Conservation (phyloP, 2,329 filamentous ascomycete genomes). For the Ceratocystis papillata region DNA sequence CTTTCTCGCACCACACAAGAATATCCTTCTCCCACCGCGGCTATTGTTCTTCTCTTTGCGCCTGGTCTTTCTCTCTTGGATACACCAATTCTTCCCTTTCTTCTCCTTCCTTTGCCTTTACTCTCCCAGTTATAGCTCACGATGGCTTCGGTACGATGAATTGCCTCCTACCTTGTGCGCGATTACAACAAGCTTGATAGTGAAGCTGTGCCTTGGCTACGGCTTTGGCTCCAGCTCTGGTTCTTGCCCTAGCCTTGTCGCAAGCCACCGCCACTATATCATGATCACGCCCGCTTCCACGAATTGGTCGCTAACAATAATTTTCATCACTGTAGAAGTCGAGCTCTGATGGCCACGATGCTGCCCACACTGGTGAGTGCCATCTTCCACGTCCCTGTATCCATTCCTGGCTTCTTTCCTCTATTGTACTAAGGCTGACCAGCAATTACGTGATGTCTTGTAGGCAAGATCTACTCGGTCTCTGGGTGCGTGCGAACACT, state of each 20-base stretch:
- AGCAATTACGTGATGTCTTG: not conserved
- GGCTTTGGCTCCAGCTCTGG: not conserved
- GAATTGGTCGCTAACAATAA: constrained; percentile 1
- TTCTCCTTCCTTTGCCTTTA: not conserved
- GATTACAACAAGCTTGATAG: not conserved
- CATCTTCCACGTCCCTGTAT: not conserved
- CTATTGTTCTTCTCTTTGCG: not conserved
- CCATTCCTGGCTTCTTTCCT: not conserved
- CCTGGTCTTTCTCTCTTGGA: not conserved
- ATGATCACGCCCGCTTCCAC: not conserved
- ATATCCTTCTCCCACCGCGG: too few relatives aligned
- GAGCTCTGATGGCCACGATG: constrained; percentile 22
- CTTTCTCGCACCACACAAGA: too few relatives aligned
- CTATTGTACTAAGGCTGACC: constrained; percentile 4
- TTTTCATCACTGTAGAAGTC: constrained; percentile 12
- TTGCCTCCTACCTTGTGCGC: constrained; percentile 6
- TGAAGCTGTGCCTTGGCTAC: constrained; percentile 1
- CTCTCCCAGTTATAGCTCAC: constrained; percentile 10
- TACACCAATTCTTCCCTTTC: not conserved
- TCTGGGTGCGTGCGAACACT: constrained; percentile 44
- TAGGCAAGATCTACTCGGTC: constrained; percentile 53
- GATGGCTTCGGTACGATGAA: constrained; percentile 23
- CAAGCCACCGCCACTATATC: not conserved
- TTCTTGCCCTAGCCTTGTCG: not conserved
- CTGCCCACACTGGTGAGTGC: constrained; percentile 22